Evolutionary conservation across 345 rosid genomes (phyloP), one percentile per base, ranked within the genome.

Genomic region (Melaleuca quinquenervia): DNA sequence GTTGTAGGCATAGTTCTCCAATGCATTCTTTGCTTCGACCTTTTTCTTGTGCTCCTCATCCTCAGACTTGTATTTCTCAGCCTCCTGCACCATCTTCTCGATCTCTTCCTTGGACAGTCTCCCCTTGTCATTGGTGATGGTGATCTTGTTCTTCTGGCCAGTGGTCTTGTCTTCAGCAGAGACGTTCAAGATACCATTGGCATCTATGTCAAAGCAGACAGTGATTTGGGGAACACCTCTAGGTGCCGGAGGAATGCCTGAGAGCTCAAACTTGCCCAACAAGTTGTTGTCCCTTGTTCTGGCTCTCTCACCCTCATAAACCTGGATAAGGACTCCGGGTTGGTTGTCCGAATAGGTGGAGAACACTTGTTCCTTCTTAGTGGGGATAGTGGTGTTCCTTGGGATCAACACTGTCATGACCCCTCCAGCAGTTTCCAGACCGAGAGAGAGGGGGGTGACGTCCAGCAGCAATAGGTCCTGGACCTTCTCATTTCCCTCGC

Each of bases 221-320:
- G 91, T 94, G 91, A 94, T 94, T 84, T 94, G 95, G 36, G 97
- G 97, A 51, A 94, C 96, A 80, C 96, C 96, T 86, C 97, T 91
- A 3, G 97, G 97, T 5, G 97, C 97, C 3, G 97, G 97, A 82
- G 96, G 97, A 83, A 94, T 94, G 41, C 97, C 97, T 2, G 96
- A 94, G 8, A 94, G 95, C 90, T 94, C 96, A 2, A 94, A 94
- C 82, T 94, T 93, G 15, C 97, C 97, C 18, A 94, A 85, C 85
- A 94, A 88, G 83, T 94, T 94, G 90, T 94, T 94, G 87, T 94
- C 97, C 83, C 93, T 92, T 11, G 97, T 94, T 86, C 97, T 94
- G 12, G 97, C 92, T 84, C 97, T 90, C 84, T 94, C 97, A 29
- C 97, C 97, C 83, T 94, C 97, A 2, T 91, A 94, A 1, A 94